phyloP scores from a whole-genome alignment of 2,329 filamentous ascomycete genomes.

The Biscogniauxia mediterranea region DNA sequence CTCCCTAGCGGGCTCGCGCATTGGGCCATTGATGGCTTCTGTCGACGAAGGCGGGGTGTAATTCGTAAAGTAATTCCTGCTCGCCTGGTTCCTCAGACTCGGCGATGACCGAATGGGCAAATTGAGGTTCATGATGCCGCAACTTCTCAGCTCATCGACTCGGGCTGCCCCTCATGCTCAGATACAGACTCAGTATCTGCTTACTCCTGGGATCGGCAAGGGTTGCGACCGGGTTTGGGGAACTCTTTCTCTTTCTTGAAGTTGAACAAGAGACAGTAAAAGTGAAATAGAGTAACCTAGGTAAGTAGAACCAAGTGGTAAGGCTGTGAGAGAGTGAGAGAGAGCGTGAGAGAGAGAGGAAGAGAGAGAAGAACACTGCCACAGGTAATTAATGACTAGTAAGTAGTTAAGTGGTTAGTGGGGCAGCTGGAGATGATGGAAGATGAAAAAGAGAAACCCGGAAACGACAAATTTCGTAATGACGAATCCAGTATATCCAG shows the following conservation, averaged over 20 bases:
- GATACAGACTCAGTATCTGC: too few species aligned
- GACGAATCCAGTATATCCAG: neutral
- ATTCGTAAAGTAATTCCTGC: slow-evolving; percentile 55
- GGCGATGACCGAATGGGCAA: slow-evolving; percentile 49
- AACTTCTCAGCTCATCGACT: neutral
- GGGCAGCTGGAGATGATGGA: neutral
- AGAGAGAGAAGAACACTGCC: too few species aligned
- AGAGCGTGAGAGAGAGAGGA: too few species aligned
- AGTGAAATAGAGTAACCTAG: too few species aligned
- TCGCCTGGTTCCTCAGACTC: slow-evolving; percentile 52
- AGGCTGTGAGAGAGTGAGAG: too few species aligned
- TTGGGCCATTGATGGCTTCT: slow-evolving; percentile 61
- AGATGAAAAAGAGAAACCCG: neutral
- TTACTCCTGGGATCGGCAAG: too few species aligned
- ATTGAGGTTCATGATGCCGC: slow-evolving; percentile 46
- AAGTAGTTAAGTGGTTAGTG: too few species aligned
- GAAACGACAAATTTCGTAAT: neutral
- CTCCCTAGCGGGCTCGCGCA: slow-evolving; percentile 55
- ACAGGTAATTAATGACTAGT: too few species aligned
- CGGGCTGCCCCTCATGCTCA: neutral
- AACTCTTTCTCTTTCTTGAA: too few species aligned
- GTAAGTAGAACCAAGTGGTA: too few species aligned
- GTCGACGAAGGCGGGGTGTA: slow-evolving; percentile 56
- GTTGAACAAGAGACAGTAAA: too few species aligned
- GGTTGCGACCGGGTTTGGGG: too few species aligned